Evolutionary conservation across 441 rosid genomes (phyloP).

Genomic region (Croton setiger): DNA sequence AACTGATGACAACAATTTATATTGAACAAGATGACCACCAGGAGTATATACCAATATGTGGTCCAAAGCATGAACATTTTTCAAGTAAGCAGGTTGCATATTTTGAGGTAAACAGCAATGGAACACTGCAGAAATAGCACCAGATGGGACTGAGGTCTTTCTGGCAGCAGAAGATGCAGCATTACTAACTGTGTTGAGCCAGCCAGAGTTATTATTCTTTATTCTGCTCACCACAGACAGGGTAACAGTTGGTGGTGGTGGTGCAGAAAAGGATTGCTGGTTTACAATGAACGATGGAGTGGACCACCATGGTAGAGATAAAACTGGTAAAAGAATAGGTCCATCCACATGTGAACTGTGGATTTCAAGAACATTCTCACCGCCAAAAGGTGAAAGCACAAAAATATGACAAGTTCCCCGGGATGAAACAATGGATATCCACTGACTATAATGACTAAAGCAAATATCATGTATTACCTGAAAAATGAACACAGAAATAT

Average conservation of each 20-base stretch:
- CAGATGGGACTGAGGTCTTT: conserved; percentile 73
- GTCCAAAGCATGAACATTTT: conserved; percentile 56
- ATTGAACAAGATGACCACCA: conserved; percentile 89
- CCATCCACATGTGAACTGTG: conserved; percentile 62
- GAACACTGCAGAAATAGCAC: conserved; percentile 80
- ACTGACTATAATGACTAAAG: conserved; percentile 86
- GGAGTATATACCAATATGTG: conserved; percentile 81
- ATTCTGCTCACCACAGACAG: conserved; percentile 94
- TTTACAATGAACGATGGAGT: conserved; percentile 56
- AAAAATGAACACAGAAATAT: conserved; percentile 16
- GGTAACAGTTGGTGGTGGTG: conserved; percentile 67
- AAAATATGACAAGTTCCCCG: conserved; percentile 94
- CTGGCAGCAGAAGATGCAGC: conserved; percentile 79
- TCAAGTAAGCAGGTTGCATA: conserved; percentile 36
- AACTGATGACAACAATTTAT: conserved; percentile 62
- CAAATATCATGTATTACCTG: conserved; percentile 96
- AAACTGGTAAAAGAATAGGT: conserved; percentile 60
- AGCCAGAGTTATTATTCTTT: conserved; percentile 70
- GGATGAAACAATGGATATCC: conserved; percentile 88
- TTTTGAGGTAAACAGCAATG: conserved; percentile 54
- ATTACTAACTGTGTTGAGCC: conserved; percentile 69
- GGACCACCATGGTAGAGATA: conserved; percentile 92
- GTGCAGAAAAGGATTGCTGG: conserved; percentile 49
- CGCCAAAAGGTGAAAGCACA: conserved; percentile 89
- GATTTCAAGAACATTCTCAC: conserved; percentile 75